Base-by-base conservation (phyloP, 306 rosid species). In the Vicia sativa region DNA sequence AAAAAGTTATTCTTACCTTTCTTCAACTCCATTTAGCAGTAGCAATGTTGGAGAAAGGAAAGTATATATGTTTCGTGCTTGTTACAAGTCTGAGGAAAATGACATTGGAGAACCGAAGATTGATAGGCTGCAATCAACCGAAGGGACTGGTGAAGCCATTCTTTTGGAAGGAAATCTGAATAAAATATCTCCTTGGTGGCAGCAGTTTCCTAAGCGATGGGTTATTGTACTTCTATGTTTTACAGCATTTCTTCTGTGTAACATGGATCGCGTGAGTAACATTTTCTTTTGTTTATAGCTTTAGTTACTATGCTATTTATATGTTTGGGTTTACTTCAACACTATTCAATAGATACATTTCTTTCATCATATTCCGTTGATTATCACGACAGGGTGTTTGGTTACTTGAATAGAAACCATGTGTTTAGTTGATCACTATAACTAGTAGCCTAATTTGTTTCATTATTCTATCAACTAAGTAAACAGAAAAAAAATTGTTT, bases 181-280 rank as follows among this genome's bases (percentile, higher is more conserved):
- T 41, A 76, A 79, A 73, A 70, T 34, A 23, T 82, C 89, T 35
- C 74, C 91, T 70, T 84, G 87, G 96, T 77, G 89, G 91, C 85
- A 83, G 78, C 67, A 76, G 58, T 74, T 92, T 83, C 98, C 98
- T 44, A 92, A 87, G 82, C 98, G 98, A 43, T 92, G 92, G 95
- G 88, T 81, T 82, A 86, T 92, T 76, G 98, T 92, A 53, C 74
- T 92, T 78, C 89, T 92, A 58, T 92, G 98, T 79, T 92, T 87
- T 80, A 2, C 85, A n/a, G 83, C 98, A 38, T 89, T 92, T 77
- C 82, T 89, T 8, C 77, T 92, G 62, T 92, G 98, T 86, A 92
- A 92, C 85, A 89, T 92, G 98, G 98, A 92, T 70, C 96, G 98
- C 11, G 98, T 92, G 91, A 86, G 98, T 83, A 53, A 65, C 61